These are phyloP conservation scores for Ophiostoma ulmi DNA, from an alignment of 2,329 filamentous ascomycete species.

Conservation along the genomic window DNA sequence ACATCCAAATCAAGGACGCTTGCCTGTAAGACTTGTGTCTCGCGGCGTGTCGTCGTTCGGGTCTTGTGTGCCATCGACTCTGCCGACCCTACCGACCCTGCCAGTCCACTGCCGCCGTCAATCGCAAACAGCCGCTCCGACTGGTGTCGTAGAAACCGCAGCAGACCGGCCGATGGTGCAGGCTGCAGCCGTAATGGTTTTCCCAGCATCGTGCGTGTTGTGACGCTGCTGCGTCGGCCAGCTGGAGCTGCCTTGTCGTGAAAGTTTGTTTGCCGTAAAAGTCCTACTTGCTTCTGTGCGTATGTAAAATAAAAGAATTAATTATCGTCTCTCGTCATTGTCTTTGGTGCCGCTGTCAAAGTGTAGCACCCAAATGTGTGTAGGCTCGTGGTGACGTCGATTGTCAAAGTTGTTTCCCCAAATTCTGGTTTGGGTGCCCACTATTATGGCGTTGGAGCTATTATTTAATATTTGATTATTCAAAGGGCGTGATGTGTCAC, in stretches of 20 bases:
- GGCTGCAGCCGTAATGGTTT: conserved; percentile 30
- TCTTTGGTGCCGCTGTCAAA: not conserved
- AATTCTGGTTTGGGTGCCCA: not conserved
- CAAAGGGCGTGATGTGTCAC: not conserved
- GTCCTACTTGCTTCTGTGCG: not conserved
- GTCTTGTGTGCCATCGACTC: not conserved
- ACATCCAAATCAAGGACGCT: conserved; percentile 28
- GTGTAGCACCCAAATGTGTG: not conserved
- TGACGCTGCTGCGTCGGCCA: not conserved
- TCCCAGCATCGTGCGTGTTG: conserved; percentile 8
- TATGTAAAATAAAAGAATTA: not conserved
- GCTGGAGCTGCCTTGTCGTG: not conserved
- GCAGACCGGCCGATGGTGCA: conserved; percentile 53
- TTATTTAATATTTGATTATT: not conserved
- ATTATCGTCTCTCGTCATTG: not conserved
- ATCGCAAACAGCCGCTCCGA: conserved; percentile 53
- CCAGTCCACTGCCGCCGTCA: conserved; percentile 17
- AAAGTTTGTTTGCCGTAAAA: not conserved
- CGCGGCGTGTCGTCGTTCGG: not conserved
- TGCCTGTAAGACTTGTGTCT: conserved; percentile 17
- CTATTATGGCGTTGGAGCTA: not conserved
- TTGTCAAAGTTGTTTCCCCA: not conserved
- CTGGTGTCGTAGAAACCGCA: conserved; percentile 69
- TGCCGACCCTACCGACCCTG: not conserved
- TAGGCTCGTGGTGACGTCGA: not conserved